Base-by-base conservation (phyloP, 257 asterid genomes). In the Sherardia arvensis region DNA sequence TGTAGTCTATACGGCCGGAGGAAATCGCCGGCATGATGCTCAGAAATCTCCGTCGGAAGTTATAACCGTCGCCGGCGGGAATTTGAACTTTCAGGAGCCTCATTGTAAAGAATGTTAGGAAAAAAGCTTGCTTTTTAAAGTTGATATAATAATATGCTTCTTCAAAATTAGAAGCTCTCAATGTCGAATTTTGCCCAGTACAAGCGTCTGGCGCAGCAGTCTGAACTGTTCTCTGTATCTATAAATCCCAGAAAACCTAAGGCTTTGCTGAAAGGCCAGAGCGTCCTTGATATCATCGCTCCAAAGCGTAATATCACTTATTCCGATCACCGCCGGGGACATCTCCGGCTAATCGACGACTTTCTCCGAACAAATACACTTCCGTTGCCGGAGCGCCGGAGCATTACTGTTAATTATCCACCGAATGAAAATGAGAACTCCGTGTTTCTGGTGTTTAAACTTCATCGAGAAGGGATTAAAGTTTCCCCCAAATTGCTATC, bases 1-100 rank as follows among this genome's bases (percentile, higher is more conserved):
- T 32, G 84, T 63, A 88, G 77, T 83, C 74, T 55, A 80, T 78
- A 59, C 27, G 68, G 58, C 48, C 27, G 68, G 58, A 40, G 69
- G 69, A 32, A 61, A 36, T n/a, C 30, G 40, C 75, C 59, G 78
- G 40, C 60, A 36, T 33, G 51, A 40, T 5, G 43, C 36, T 60
- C 12, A 70, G 49, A 51, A 66, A 62, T 14, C 53, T 27, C 62
- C 70, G 67, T 71, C 78, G 75, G 78, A 54, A 40, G 29, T 30
- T 27, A 34, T 61, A 34, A 71, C 33, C 23, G 64, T 48, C n/a
- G 54, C 43, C 40, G 20, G 77, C 33, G 27, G 57, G 9, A 2
- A 66, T 5, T 14, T 67, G 33, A 51, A 73, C 59, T 47, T 40
- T 58, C 14, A 80, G 8, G 65, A 66, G 32, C 62, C 76, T 72